Percentiles rank a stretch among this genome's conserved stretches.
These are phyloP conservation scores for Solanum rostratum DNA, from an alignment of 257 asterid genomes.

Conservation along the genomic window DNA sequence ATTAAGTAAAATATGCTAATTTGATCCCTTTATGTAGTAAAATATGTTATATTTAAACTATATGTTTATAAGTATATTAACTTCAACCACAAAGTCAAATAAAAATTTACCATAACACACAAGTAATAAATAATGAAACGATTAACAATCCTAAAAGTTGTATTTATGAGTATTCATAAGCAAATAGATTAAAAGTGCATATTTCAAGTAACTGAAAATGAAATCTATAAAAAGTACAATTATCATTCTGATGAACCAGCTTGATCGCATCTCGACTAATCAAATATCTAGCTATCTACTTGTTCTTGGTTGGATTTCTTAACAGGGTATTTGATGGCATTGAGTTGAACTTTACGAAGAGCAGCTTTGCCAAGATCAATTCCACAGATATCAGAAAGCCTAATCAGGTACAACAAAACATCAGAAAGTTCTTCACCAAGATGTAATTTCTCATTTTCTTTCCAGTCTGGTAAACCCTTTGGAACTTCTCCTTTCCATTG, in stretches of 20 bases:
- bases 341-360: slow-evolving; percentile 23
- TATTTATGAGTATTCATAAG: neutral
- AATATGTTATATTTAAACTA: neutral
- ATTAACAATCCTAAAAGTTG: neutral
- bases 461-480: slow-evolving; percentile 30
- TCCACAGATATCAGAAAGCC: slow-evolving; percentile 29
- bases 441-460: slow-evolving; percentile 23
- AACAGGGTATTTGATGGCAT: slow-evolving; percentile 24
- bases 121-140: neutral
- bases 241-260: neutral
- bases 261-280: neutral
- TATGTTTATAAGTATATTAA: neutral
- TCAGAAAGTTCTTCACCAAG: slow-evolving; percentile 31
- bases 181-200: neutral
- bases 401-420: slow-evolving; percentile 21
- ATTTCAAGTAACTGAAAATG: neutral
- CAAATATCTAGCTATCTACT: neutral
- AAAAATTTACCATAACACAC: neutral
- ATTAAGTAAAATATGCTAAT: neutral
- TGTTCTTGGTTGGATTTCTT: neutral
- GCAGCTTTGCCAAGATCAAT: slow-evolving; percentile 36
- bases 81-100: neutral
- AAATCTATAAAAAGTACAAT: neutral
- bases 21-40: neutral
- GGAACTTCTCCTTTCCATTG: slow-evolving; percentile 39